Percentiles rank a stretch among this genome's conserved stretches.
phyloP scores from a whole-genome alignment of 139 green algal species.

The Chloropicon primus region DNA sequence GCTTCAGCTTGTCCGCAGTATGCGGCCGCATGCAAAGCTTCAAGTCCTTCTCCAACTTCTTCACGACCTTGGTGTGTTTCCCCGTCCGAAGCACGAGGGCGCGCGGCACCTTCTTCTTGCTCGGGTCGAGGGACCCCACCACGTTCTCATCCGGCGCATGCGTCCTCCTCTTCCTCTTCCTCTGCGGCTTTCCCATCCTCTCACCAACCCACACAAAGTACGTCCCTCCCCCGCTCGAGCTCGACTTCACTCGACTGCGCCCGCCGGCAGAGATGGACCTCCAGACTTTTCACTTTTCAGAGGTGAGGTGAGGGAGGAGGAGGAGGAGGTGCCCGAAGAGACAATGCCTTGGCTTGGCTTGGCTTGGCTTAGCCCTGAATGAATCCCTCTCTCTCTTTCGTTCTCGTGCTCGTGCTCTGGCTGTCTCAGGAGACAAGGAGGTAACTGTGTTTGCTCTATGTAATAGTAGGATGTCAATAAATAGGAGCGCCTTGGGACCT shows the following conservation, averaged over 20 bases:
- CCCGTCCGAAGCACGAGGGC: neutral
- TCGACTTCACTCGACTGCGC: neutral
- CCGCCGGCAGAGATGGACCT: neutral
- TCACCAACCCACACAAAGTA: no score
- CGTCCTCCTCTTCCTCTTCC: slow-evolving; percentile 6
- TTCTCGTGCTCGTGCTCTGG: no score
- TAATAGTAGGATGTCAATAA: no score
- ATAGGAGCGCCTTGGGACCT: no score
- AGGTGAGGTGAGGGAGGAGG: no score
- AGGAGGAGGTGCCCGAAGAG: no score
- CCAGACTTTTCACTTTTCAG: no score
- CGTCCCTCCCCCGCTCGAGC: neutral
- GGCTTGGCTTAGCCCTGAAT: no score
- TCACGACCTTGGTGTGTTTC: slow-evolving; percentile 28
- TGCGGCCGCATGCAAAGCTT: slow-evolving; percentile 82
- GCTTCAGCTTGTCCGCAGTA: slow-evolving; percentile 73
- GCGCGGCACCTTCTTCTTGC: neutral
- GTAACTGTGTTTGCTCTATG: no score
- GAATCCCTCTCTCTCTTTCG: no score
- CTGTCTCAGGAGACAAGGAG: no score
- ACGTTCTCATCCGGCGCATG: neutral
- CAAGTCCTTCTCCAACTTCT: slow-evolving; percentile 73
- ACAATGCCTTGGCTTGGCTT: no score
- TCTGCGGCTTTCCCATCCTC: neutral
- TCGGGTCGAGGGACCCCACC: neutral